These are phyloP conservation scores for Diaporthe citri DNA, from an alignment of 2,329 filamentous ascomycete species.

Conservation along the genomic window DNA sequence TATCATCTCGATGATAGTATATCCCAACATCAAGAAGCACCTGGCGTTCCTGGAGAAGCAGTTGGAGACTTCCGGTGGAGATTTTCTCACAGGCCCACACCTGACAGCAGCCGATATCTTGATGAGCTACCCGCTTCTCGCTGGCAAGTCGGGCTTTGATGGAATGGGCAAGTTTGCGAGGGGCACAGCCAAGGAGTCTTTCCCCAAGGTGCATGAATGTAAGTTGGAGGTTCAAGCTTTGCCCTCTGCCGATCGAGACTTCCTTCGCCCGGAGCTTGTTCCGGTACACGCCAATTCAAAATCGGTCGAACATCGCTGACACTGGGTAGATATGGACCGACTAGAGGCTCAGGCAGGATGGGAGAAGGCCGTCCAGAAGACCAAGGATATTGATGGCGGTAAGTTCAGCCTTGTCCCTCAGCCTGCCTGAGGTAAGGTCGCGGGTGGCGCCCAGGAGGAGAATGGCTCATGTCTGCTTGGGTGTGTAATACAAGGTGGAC, in stretches of 20 bases:
- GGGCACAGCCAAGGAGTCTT: constrained; percentile 45
- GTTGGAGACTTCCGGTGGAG: constrained; percentile 57
- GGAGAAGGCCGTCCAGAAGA: constrained; percentile 60
- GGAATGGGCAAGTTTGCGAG: constrained; percentile 55
- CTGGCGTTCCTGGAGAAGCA: constrained; percentile 64
- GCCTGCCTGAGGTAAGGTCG: constrained; percentile 15
- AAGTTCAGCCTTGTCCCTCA: constrained; percentile 49
- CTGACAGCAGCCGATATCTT: constrained; percentile 67
- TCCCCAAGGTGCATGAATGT: constrained; percentile 62
- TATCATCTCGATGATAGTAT: constrained; percentile 56
- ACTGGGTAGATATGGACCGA: constrained; percentile 44
- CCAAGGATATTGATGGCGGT: constrained; percentile 61
- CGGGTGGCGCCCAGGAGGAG: neutral
- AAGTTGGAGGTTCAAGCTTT: constrained; percentile 43
- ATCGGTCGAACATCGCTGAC: neutral
- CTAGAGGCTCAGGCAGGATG: constrained; percentile 63
- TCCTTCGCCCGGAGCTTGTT: neutral
- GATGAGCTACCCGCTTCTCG: constrained; percentile 65
- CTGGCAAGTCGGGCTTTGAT: constrained; percentile 55
- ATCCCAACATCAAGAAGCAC: constrained; percentile 62
- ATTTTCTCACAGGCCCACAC: constrained; percentile 63
- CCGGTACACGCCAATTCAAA: neutral
- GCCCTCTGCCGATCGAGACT: neutral
- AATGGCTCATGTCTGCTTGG: neutral
- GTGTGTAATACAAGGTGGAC: neutral